Evolutionary conservation across 192 early-diverging fungal genomes (phyloP), one percentile per base, ranked within the genome.

Genomic region (Glomus cerebriforme): DNA sequence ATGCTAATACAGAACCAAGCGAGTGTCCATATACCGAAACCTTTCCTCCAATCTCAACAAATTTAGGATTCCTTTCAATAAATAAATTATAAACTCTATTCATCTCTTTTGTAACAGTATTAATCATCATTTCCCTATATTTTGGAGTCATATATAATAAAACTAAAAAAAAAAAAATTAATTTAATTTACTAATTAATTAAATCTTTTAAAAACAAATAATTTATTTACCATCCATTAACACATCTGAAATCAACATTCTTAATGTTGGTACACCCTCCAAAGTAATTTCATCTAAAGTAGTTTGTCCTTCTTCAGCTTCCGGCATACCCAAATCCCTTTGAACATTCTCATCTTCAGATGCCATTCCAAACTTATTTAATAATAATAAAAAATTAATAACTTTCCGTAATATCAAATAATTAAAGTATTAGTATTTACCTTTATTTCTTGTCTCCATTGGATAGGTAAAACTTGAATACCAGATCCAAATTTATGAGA

Each of bases 121-220:
- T 85, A 65, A 95, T 89, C 94, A 96, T 95, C 75, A 93, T 85
- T 77, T 94, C 91, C 35, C 93, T 88, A 73, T 93, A 95, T 80
- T 82, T 88, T 4, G 93, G 95, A 2, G 93, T 93, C 94, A 95
- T 95, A 59, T 96, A 96, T 27, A 95, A 82, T 9, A 94, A 84
- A 3, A 96, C 92, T 90, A 75, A 31, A 34, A 81, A 45, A n/a
- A 79, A 62, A 79, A 80, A 34, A 39, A 54, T 73, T 47, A 47
- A 71, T 39, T 43, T 69, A 7, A 9, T 24, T 5, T 1, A 34
- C 27, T 31, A 10, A 31, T 66, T 12, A 10, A 68, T 27, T 10
- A 62, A 31, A 66, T 10, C 66, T 78, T 75, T 27, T 58, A n/a
- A 31, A 27, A 24, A 2, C 47, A 29, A 74, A 66, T 19, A 22